A percentile compares a stretch with the other conserved stretches of the same genome.
phyloP scores from a whole-genome alignment of 2,329 filamentous ascomycete species.

The Atkinsonella texensis region DNA sequence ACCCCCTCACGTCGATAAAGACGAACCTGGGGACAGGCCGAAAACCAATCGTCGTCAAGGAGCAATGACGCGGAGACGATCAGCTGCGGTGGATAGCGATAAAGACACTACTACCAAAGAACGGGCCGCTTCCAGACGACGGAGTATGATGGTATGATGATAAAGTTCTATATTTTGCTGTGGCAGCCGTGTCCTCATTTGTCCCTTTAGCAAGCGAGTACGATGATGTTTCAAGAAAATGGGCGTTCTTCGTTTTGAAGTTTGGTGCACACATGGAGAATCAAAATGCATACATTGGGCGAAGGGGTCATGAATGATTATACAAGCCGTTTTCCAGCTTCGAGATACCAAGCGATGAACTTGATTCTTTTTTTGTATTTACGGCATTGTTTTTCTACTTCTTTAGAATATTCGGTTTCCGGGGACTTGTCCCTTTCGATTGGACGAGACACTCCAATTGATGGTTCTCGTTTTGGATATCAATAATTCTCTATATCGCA shows the following conservation, averaged over 20 bases:
- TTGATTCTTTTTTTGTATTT: conserved; percentile 17
- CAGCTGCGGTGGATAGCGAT: conserved; percentile 26
- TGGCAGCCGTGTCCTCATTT: neutral
- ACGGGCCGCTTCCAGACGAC: conserved; percentile 30
- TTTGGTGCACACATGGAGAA: neutral
- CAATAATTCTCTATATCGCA: conserved; percentile 1
- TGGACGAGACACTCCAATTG: conserved; percentile 7
- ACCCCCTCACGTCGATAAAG: conserved; percentile 27
- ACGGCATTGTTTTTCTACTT: conserved; percentile 9
- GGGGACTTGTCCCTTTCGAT: conserved; percentile 6
- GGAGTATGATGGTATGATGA: conserved; percentile 49
- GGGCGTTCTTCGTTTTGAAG: neutral
- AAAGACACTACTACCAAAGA: conserved; percentile 17
- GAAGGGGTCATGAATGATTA: conserved; percentile 15
- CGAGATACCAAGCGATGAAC: conserved; percentile 25
- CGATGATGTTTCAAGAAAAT: conserved; percentile 3
- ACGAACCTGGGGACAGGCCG: conserved; percentile 15
- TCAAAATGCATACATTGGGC: conserved; percentile 14
- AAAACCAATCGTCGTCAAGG: conserved; percentile 19
- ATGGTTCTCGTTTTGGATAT: conserved; percentile 11
- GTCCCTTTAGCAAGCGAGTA: conserved; percentile 1
- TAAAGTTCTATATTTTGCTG: conserved; percentile 27
- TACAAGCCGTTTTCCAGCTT: conserved; percentile 12
- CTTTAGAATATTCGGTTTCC: conserved; percentile 9
- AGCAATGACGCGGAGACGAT: conserved; percentile 26